Conservation (phyloP, 2,329 filamentous ascomycete genomes). For the Paraphaeosphaeria sporulosa region DNA sequence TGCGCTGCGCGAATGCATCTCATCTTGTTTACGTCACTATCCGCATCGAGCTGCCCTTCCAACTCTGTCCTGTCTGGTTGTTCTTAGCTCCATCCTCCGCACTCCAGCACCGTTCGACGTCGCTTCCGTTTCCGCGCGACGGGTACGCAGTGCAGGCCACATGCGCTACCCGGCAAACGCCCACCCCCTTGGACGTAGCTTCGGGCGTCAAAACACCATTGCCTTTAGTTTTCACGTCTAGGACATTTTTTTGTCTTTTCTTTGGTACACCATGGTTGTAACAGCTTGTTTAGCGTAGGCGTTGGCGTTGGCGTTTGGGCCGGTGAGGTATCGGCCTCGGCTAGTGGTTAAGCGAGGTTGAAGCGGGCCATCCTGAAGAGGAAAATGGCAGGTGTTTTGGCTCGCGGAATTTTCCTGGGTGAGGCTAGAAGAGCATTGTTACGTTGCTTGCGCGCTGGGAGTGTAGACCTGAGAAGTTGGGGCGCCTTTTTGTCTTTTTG, state of each 20-base stretch:
- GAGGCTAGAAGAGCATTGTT: no score
- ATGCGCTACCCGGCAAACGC: conserved; percentile 1
- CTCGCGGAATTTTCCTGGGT: no score
- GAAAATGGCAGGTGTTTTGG: no score
- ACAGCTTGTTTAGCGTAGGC: conserved; percentile 12
- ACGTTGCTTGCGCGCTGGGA: no score
- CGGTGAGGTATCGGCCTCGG: not conserved
- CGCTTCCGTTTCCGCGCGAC: not conserved
- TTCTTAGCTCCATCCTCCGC: not conserved
- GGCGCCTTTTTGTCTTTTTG: no score
- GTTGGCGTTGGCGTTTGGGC: conserved; percentile 20
- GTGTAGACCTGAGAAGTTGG: no score
- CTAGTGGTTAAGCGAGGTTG: conserved; percentile 11
- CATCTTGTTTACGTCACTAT: not conserved
- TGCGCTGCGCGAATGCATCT: not conserved
- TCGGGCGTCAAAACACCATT: not conserved
- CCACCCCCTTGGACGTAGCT: not conserved
- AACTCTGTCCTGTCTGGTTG: not conserved
- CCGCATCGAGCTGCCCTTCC: not conserved
- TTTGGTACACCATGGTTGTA: conserved; percentile 17
- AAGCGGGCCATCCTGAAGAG: not conserved
- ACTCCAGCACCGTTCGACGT: not conserved
- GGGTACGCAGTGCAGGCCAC: conserved; percentile 8
- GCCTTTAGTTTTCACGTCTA: not conserved
- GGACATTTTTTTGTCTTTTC: not conserved